A percentile compares a stretch with the other conserved stretches of the same genome.
Evolutionary conservation across 169 alveolate species (phyloP).

Genomic region (Toxoplasma gondii): DNA sequence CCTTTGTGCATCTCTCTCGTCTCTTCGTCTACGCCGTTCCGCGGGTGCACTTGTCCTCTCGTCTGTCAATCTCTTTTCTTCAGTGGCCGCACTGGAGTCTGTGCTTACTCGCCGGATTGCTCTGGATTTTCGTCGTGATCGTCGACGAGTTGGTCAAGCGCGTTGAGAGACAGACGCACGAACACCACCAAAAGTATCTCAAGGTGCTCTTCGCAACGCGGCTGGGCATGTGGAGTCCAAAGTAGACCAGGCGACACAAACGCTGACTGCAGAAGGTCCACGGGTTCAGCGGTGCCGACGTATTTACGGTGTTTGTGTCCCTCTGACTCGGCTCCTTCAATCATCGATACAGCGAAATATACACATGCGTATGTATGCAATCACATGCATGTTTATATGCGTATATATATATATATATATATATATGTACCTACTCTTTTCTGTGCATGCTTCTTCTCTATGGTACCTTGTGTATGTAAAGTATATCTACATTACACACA

Average conservation of each 20-base stretch:
- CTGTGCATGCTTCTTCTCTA: too few relatives aligned
- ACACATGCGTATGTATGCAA: background rate
- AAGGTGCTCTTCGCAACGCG: constrained; percentile 71
- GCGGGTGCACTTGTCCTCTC: too few relatives aligned
- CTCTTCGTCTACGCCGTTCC: too few relatives aligned
- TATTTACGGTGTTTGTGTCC: background rate
- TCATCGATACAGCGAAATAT: background rate
- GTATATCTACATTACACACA: too few relatives aligned
- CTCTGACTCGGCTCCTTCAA: background rate
- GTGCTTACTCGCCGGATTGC: constrained; percentile 16
- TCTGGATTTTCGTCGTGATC: constrained; percentile 27
- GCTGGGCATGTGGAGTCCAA: constrained; percentile 75
- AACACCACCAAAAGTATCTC: constrained; percentile 66
- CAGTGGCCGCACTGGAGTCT: constrained; percentile 16
- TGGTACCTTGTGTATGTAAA: too few relatives aligned
- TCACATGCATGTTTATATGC: background rate
- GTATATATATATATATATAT: background rate
- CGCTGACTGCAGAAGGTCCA: background rate
- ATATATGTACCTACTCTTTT: background rate
- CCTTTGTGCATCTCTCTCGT: too few relatives aligned
- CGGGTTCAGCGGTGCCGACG: background rate
- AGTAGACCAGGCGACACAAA: background rate
- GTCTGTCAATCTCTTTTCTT: too few relatives aligned
- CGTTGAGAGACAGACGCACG: constrained; percentile 61
- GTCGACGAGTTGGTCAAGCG: constrained; percentile 61